phyloP scores from a whole-genome alignment of 1,284 basidiomycete genomes.

The Mycena sp. region DNA sequence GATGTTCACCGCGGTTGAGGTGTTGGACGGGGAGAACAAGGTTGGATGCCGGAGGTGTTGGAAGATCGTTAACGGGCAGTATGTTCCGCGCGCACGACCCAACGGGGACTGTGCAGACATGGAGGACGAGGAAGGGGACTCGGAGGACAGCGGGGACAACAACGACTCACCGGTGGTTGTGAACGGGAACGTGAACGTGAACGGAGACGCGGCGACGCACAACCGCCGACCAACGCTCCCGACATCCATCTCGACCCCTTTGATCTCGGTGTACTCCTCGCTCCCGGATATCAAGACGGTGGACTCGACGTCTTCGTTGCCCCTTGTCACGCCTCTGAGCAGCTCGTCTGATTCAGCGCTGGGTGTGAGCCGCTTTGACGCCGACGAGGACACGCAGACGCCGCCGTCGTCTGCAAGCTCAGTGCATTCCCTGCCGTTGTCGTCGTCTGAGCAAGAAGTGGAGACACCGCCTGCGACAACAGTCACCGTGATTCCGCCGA shows the following conservation, averaged over 20 bases:
- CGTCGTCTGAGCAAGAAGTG: constrained; percentile 9
- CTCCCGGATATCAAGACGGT: constrained; percentile 28
- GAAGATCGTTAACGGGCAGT: constrained; percentile 81
- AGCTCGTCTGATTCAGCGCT: constrained; percentile 31
- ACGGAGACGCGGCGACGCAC: background rate
- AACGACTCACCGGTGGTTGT: constrained; percentile 32
- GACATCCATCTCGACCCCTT: constrained; percentile 43
- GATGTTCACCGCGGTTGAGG: constrained; percentile 90
- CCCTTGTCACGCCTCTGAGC: constrained; percentile 23
- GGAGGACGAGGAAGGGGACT: constrained; percentile 44
- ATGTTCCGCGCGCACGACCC: constrained; percentile 40
- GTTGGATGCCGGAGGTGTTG: constrained; percentile 94
- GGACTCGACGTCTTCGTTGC: constrained; percentile 29
- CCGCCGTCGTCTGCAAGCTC: constrained; percentile 28
- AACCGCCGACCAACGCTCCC: constrained; percentile 25
- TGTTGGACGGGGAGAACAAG: constrained; percentile 92
- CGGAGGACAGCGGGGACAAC: constrained; percentile 46
- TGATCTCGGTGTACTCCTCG: constrained; percentile 33
- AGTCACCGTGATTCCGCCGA: constrained; percentile 25
- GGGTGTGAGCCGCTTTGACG: constrained; percentile 12
- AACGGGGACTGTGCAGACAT: constrained; percentile 40
- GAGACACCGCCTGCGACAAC: constrained; percentile 24
- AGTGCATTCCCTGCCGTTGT: constrained; percentile 19
- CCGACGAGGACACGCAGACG: constrained; percentile 23
- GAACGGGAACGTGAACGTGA: too few species aligned